Evolutionary conservation across 2,329 filamentous ascomycete species (phyloP).

Genomic region (Zymoseptoria ardabiliae): DNA sequence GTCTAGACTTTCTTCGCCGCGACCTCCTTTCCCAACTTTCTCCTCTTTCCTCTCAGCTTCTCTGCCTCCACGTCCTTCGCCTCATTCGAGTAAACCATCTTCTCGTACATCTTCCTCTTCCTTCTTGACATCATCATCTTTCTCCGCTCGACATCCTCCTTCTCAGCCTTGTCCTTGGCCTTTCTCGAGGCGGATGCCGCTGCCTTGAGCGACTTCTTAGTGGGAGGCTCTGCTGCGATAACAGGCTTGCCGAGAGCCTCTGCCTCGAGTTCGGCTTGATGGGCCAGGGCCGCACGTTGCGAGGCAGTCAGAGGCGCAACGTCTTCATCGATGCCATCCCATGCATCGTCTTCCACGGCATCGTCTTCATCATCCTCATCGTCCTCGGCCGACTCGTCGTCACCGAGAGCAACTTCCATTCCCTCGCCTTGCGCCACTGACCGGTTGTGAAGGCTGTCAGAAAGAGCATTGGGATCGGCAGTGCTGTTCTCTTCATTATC

Average conservation of each 20-base stretch:
- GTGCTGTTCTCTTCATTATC: slow-evolving; percentile 41
- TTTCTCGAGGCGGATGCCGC: slow-evolving; percentile 59
- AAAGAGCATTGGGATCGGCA: slow-evolving; percentile 30
- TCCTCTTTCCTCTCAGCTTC: slow-evolving; percentile 78
- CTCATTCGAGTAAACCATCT: slow-evolving; percentile 93
- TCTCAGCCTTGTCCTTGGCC: slow-evolving; percentile 62
- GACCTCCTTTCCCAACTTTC: slow-evolving; percentile 62
- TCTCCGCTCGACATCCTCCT: slow-evolving; percentile 81
- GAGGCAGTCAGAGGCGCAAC: slow-evolving; percentile 51
- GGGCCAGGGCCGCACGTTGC: slow-evolving; percentile 56
- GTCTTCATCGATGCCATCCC: slow-evolving; percentile 37
- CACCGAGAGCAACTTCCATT: slow-evolving; percentile 42
- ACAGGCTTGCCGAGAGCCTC: slow-evolving; percentile 67
- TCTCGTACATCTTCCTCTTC: slow-evolving; percentile 95
- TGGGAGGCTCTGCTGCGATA: slow-evolving; percentile 44
- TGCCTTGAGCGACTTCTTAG: slow-evolving; percentile 54
- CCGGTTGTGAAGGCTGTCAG: slow-evolving; percentile 20
- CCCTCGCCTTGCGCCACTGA: slow-evolving; percentile 29
- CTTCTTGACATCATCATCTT: slow-evolving; percentile 99
- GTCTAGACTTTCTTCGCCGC: background rate
- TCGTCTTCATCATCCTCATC: slow-evolving; percentile 40
- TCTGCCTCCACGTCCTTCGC: slow-evolving; percentile 87
- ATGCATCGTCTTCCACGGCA: slow-evolving; percentile 42
- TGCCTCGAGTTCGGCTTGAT: slow-evolving; percentile 87
- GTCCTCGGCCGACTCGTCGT: slow-evolving; percentile 28